Base-by-base conservation (phyloP, 148 eudicot species). In the Spergularia marina region DNA sequence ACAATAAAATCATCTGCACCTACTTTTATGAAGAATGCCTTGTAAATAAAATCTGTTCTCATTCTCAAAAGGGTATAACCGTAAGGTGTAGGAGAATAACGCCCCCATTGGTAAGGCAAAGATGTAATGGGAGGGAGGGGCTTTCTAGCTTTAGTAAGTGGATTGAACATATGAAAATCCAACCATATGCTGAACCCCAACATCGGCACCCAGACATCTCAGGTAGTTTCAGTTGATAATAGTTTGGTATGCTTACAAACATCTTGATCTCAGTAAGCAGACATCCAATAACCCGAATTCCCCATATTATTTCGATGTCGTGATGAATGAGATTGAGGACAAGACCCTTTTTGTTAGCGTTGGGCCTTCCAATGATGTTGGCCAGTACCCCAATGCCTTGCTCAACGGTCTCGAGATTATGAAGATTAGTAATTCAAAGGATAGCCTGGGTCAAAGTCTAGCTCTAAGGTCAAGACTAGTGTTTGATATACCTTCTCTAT, bases 381-480 rank as follows among this genome's bases (percentile, higher is more conserved):
- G 58, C 65, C 23, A 76, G 60, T 82, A 79, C 76, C 88, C 93
- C 4, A 78, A 89, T 81, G 87, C 85, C 54, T 58, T 89, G 61
- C 89, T 89, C n/a, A 89, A 89, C 80, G 93, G 93, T 59, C 82
- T 89, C 10, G 93, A 89, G 78, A 87, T 89, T 44, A 84, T 89
- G 91, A 89, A 89, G 75, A 77, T 89, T 44, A 87, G 84, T 77
- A 70, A 87, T 77, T 81, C 88, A 10, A 74, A 17, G 76, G 81
- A 77, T 62, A 84, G 85, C 70, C 87, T 89, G 66, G 87, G 72
- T 75, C 76, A 55, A 71, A 58, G 34, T 61, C 76, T 47, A 75
- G 72, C n/a, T 74, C 87, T 51, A 86, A 79, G 74, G 74, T 12
- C 70, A 79, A 82, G 76, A 71, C 74, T 61, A 81, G 84, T 84